These are phyloP conservation scores for Backusella westeae DNA, from an alignment of 192 early-diverging fungal species.

Conservation along the genomic window DNA sequence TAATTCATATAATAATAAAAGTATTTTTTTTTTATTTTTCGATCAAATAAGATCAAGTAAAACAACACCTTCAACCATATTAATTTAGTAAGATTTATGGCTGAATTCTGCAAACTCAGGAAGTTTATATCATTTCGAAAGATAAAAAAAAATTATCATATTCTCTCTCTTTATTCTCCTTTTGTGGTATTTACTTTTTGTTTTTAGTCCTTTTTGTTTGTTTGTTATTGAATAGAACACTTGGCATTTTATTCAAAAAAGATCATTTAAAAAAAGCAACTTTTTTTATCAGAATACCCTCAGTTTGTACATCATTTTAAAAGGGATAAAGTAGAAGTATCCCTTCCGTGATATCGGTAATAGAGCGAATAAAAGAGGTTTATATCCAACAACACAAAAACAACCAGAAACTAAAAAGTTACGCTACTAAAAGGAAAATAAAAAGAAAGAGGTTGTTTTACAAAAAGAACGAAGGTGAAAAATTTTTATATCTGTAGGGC, in stretches of 20 bases:
- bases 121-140: conserved; percentile 9
- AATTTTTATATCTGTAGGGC: not conserved
- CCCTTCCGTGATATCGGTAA: not conserved
- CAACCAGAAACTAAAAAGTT: not conserved
- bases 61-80: not conserved
- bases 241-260: not conserved
- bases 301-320: not conserved
- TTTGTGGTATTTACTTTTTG: not conserved
- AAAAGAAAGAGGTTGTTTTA: not conserved
- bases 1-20: not conserved
- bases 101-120: conserved; percentile 5
- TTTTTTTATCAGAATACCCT: conserved; percentile 8
- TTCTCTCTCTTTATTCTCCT: not conserved
- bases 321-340: not conserved
- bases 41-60: conserved; percentile 10
- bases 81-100: not conserved
- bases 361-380: not conserved
- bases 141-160: not conserved
- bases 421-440: not conserved
- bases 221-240: not conserved
- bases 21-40: not conserved
- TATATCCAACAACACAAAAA: not conserved
- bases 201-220: not conserved
- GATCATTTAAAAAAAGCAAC: not conserved
- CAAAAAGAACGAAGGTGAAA: not conserved